Percentiles rank a stretch among this genome's conserved stretches.
These are phyloP conservation scores for Entomortierella chlamydospora DNA, from an alignment of 192 early-diverging fungal genomes.

Conservation along the genomic window DNA sequence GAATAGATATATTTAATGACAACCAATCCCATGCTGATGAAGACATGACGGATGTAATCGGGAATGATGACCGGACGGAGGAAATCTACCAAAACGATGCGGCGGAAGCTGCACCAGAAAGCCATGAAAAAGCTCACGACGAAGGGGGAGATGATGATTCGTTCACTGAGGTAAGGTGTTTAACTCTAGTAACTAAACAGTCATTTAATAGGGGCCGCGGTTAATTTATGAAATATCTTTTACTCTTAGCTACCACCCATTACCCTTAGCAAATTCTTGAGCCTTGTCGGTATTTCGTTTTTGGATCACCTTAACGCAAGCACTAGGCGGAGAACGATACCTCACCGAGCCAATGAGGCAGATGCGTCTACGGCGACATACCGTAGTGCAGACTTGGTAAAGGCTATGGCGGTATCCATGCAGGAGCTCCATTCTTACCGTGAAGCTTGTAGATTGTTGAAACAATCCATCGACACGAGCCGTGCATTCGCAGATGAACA, in stretches of 20 bases:
- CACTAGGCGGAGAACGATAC: constrained; percentile 38
- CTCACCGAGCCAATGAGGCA: not conserved
- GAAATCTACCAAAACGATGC: not conserved
- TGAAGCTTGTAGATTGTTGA: constrained; percentile 29
- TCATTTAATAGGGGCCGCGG: too few relatives aligned
- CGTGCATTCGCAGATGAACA: constrained; percentile 20
- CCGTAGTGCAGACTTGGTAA: constrained; percentile 29
- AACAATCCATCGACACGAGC: constrained; percentile 36
- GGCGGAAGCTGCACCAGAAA: not conserved
- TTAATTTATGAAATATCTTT: not conserved
- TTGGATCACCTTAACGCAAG: constrained; percentile 42
- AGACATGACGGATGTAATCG: not conserved
- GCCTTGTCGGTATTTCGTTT: constrained; percentile 38
- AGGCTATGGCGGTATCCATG: constrained; percentile 19
- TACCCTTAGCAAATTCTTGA: constrained; percentile 31
- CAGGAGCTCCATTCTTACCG: constrained; percentile 26
- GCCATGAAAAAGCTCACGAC: not conserved
- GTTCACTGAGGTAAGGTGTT: constrained; percentile 2
- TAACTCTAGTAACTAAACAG: not conserved
- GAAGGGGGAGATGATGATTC: constrained; percentile 17
- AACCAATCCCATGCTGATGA: not conserved
- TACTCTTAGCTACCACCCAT: constrained; percentile 36
- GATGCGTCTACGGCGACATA: constrained; percentile 15
- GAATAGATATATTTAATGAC: constrained; percentile 1
- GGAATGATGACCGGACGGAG: not conserved